Percentiles rank a stretch among this genome's conserved stretches.
Conservation (phyloP, 345 rosid species). For the Anacardium occidentale region DNA sequence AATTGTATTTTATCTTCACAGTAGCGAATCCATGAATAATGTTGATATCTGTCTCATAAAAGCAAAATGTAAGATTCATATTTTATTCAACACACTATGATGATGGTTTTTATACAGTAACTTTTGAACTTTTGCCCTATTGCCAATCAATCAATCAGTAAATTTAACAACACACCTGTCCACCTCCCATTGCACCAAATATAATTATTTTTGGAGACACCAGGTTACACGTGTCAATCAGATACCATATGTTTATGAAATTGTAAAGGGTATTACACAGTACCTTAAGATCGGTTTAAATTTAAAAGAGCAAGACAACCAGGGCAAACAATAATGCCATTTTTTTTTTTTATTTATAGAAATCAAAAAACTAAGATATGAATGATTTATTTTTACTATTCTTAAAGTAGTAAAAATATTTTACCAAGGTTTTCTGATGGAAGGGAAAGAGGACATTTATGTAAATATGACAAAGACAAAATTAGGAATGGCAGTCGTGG, state of each 20-base stretch:
- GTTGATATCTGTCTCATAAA: slow-evolving; percentile 4
- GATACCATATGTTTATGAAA: too few relatives aligned
- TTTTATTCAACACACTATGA: slow-evolving; percentile 9
- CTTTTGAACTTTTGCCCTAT: neutral
- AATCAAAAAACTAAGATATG: too few relatives aligned
- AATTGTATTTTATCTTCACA: too few relatives aligned
- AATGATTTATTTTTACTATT: too few relatives aligned
- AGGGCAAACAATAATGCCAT: too few relatives aligned
- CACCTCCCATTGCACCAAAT: neutral
- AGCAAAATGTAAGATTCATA: neutral
- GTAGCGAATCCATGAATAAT: too few relatives aligned
- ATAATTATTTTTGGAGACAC: neutral
- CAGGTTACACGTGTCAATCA: neutral
- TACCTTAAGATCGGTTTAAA: too few relatives aligned
- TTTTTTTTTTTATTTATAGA: too few relatives aligned
- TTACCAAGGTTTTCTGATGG: too few relatives aligned
- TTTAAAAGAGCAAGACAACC: too few relatives aligned
- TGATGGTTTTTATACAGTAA: neutral
- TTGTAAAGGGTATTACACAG: too few relatives aligned
- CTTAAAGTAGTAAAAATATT: too few relatives aligned
- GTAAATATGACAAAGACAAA: neutral
- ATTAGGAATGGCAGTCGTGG: neutral
- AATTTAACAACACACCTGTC: slow-evolving; percentile 24
- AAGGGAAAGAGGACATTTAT: neutral
- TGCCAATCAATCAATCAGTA: neutral